A percentile compares a stretch with the other conserved stretches of the same genome.
These are phyloP conservation scores for Marchantia polymorpha DNA, from an alignment of 225 moss, liverwort and hornwort species.

Conservation along the genomic window DNA sequence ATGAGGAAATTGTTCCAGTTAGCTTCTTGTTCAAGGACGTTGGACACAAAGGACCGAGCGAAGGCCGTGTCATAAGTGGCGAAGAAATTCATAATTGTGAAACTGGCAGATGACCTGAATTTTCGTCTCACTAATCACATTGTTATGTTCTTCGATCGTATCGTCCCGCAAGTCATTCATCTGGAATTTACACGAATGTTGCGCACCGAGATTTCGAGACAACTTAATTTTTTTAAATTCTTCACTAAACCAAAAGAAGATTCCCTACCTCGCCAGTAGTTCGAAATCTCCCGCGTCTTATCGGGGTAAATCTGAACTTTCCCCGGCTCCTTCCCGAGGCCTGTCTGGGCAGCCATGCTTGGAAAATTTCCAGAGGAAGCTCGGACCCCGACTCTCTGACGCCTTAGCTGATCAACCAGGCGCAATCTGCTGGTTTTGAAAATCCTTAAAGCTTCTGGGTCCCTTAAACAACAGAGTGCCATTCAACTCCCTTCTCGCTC, in stretches of 20 bases:
- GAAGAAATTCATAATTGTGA: no score
- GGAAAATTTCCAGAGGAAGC: background rate
- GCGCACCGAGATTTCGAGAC: background rate
- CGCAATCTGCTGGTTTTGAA: background rate
- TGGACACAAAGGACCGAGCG: no score
- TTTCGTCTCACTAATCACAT: no score
- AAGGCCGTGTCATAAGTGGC: no score
- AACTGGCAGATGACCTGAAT: no score
- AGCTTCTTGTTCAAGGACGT: no score
- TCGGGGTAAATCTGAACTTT: constrained; percentile 40
- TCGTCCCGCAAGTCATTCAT: background rate
- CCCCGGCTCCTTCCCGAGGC: background rate
- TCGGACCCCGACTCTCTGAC: background rate
- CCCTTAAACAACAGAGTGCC: background rate
- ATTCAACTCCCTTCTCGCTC: background rate
- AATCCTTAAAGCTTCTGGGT: background rate
- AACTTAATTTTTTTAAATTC: background rate
- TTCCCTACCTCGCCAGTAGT: constrained; percentile 45
- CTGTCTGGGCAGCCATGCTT: background rate
- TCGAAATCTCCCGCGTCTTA: constrained; percentile 42
- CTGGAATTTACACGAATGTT: background rate
- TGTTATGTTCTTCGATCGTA: background rate
- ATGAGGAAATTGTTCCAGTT: no score
- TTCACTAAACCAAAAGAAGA: background rate
- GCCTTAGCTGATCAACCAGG: background rate